Percentiles rank a stretch among this genome's conserved stretches.
Conservation (phyloP, 2,329 filamentous ascomycete species). For the Diaporthe sp. region DNA sequence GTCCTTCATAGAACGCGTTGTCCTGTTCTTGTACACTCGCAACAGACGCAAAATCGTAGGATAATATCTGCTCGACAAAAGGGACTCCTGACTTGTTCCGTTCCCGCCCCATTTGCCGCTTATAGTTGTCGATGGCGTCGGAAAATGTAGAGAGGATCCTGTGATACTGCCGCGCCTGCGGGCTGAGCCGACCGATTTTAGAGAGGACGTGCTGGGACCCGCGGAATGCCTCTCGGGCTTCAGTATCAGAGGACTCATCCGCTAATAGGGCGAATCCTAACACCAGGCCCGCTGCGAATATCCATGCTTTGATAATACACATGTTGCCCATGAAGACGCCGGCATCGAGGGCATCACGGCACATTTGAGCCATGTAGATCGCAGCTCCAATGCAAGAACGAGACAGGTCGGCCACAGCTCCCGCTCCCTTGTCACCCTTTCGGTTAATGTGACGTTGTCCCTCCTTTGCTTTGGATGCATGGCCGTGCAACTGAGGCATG, state of each 20-base stretch:
- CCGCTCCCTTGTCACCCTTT: background rate
- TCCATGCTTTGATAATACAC: constrained; percentile 35
- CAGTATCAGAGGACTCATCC: constrained; percentile 34
- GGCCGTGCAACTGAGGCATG: constrained; percentile 29
- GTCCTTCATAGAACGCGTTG: too few species aligned
- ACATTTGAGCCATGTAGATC: constrained; percentile 37
- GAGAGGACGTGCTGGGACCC: constrained; percentile 29
- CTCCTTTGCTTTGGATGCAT: background rate
- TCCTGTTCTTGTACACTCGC: background rate
- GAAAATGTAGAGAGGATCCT: constrained; percentile 37
- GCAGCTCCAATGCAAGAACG: constrained; percentile 37
- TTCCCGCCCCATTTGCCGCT: constrained; percentile 14
- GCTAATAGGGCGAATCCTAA: constrained; percentile 33
- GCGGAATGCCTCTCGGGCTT: constrained; percentile 34
- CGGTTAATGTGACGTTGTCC: background rate
- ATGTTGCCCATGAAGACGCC: constrained; percentile 36
- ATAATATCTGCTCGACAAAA: constrained; percentile 26
- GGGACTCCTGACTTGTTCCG: background rate
- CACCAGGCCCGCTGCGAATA: constrained; percentile 34
- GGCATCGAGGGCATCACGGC: constrained; percentile 34
- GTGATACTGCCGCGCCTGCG: constrained; percentile 38
- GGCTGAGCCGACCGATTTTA: constrained; percentile 27
- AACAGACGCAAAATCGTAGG: constrained; percentile 25
- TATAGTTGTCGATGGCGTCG: constrained; percentile 34
- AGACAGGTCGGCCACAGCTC: constrained; percentile 32